phyloP scores from a whole-genome alignment of 768 basidiomycete genomes.

The Lenzites betulinus region DNA sequence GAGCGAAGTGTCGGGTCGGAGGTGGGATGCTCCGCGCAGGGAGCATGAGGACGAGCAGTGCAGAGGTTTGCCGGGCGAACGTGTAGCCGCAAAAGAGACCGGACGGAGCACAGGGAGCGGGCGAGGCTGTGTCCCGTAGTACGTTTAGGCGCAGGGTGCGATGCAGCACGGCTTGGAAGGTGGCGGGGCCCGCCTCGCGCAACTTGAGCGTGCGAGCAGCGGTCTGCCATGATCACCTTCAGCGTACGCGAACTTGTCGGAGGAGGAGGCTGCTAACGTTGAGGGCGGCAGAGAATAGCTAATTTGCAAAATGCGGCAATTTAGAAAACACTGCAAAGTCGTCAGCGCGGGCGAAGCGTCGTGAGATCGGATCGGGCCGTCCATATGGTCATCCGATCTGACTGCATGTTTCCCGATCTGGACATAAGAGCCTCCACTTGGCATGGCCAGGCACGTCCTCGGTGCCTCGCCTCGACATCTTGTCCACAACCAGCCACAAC shows the following conservation, averaged over 20 bases:
- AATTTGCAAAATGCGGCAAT: too few species aligned
- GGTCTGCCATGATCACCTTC: too few species aligned
- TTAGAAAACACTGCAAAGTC: background rate
- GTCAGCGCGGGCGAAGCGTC: background rate
- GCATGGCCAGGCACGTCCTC: constrained; percentile 1
- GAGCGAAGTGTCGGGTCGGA: background rate
- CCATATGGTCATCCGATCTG: constrained; percentile 13
- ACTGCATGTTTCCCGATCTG: background rate
- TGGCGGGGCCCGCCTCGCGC: too few species aligned
- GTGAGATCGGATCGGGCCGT: constrained; percentile 1
- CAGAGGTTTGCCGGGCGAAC: background rate
- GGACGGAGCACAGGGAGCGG: background rate
- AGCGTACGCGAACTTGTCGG: too few species aligned
- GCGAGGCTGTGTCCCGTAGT: background rate
- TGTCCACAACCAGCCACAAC: too few species aligned
- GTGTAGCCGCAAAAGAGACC: background rate
- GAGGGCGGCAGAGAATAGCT: too few species aligned
- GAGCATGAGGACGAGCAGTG: background rate
- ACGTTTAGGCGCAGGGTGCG: background rate
- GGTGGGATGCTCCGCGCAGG: background rate
- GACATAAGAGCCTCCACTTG: background rate
- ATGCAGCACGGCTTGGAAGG: background rate
- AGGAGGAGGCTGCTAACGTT: background rate
- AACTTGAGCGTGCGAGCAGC: background rate
- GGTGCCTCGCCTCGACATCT: too few species aligned